Evolutionary conservation across 345 rosid genomes (phyloP), one percentile per base, ranked within the genome.

Genomic region (Populus pruinosa): DNA sequence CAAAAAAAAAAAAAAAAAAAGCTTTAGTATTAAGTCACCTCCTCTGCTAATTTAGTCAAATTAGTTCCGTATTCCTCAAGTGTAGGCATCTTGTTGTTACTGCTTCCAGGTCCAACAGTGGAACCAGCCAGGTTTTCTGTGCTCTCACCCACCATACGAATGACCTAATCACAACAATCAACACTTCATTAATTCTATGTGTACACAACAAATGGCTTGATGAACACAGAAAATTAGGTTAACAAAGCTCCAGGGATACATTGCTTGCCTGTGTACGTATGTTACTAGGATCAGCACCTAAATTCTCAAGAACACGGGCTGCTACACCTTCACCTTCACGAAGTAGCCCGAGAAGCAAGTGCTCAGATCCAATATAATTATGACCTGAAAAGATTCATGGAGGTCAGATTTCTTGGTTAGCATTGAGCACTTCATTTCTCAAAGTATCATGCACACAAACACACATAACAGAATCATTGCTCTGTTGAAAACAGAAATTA

Each of bases 291-390:
- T 94, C 99, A 82, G 92, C 94, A 76, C 98, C 97, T 82, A 94
- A 86, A 87, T 90, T 94, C 90, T 96, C 98, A 67, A 96, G 90
- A 82, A 94, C 98, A 85, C 98, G 97, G 31, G 97, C 99, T 27
- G 99, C 98, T 59, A 96, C 98, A 81, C 99, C 99, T 88, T 96
- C 99, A 67, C 99, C 99, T 86, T 96, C 99, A 36, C 97, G 93
- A 69, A 96, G 94, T 70, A 94, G 89, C 77, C 98, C 97, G 66
- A 96, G 97, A 78, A 96, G 93, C 81, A 96, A 87, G 82, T 96
- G 99, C 90, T 96, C 99, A 25, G 99, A 92, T 69, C 99, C 99
- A 77, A 96, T 96, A 80, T 96, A 94, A 85, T 92, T 96, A 81
- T 94, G 99, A 55, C 99, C 99, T 95, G 85, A 41, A 84, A 59